Percentiles rank a stretch among this genome's conserved stretches.
These are phyloP conservation scores for Porogramme epimiltina DNA, from an alignment of 1,284 basidiomycete species.

Conservation along the genomic window DNA sequence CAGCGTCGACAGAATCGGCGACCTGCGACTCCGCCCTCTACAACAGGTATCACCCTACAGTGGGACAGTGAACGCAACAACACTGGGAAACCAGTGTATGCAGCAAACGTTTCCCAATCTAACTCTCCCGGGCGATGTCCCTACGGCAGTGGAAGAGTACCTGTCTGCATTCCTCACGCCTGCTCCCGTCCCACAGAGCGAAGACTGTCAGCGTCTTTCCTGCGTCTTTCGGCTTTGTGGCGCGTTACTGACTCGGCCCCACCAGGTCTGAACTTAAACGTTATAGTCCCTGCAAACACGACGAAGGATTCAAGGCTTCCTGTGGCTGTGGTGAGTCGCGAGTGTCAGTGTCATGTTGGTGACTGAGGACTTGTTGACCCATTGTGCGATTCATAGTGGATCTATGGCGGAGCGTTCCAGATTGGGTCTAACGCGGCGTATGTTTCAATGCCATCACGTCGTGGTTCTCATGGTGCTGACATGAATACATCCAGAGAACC, in stretches of 20 bases:
- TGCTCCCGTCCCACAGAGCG: slow-evolving; percentile 4
- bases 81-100: slow-evolving; percentile 5
- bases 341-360: too few species aligned
- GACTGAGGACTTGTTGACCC: too few species aligned
- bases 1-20: slow-evolving; percentile 34
- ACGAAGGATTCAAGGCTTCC: slow-evolving; percentile 34
- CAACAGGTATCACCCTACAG: neutral
- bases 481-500: neutral
- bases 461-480: neutral
- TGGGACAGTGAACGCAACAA: slow-evolving; percentile 4
- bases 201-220: slow-evolving; percentile 18
- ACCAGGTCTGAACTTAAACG: slow-evolving; percentile 46
- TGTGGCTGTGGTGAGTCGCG: slow-evolving; percentile 39
- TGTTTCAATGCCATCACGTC: neutral
- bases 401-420: slow-evolving; percentile 23
- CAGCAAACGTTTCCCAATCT: slow-evolving; percentile 4
- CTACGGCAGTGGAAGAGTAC: neutral
- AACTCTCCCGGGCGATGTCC: slow-evolving; percentile 1
- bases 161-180: neutral
- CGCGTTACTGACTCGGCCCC: too few species aligned
- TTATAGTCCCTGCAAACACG: slow-evolving; percentile 34
- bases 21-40: slow-evolving; percentile 31
- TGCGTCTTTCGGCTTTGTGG: too few species aligned
- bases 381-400: slow-evolving; percentile 17
- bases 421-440: slow-evolving; percentile 1